phyloP scores from a whole-genome alignment of 2,329 filamentous ascomycete species.

The Paracoccidioides brasiliensis region DNA sequence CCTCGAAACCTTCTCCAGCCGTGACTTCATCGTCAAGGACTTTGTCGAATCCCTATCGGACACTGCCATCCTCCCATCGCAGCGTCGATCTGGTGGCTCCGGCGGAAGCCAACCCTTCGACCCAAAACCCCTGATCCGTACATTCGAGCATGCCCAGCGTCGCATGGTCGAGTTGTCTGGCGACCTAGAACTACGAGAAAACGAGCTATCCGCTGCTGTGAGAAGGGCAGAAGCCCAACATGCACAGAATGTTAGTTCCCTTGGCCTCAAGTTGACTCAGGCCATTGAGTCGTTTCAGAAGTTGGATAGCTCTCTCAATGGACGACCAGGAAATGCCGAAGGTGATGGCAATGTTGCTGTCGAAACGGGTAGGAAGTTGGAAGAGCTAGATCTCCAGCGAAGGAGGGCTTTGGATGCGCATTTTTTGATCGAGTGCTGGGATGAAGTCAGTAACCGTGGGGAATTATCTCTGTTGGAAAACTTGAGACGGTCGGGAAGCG shows the following conservation, averaged over 20 bases:
- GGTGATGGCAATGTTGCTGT: conserved; percentile 76
- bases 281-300: conserved; percentile 86
- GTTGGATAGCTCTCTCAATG: conserved; percentile 69
- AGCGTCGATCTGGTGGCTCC: conserved; percentile 56
- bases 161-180: conserved; percentile 46
- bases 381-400: conserved; percentile 86
- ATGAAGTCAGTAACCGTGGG: conserved; percentile 82
- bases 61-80: conserved; percentile 55
- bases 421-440: conserved; percentile 93
- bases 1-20: conserved; percentile 73
- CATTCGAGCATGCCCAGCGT: conserved; percentile 61
- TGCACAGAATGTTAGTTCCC: conserved; percentile 74
- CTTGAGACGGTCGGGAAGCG: conserved; percentile 68
- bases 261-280: conserved; percentile 80
- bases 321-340: conserved; percentile 12
- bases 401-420: conserved; percentile 83
- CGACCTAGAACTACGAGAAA: conserved; percentile 79
- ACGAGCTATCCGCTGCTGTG: conserved; percentile 78
- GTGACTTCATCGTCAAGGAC: conserved; percentile 95
- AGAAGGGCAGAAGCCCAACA: conserved; percentile 85
- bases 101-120: conserved; percentile 53
- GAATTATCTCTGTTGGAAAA: conserved; percentile 80
- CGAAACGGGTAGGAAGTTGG: conserved; percentile 83
- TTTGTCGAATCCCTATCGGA: conserved; percentile 92
- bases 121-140: conserved; percentile 89